A percentile compares a stretch with the other conserved stretches of the same genome.
phyloP scores from a whole-genome alignment of 2,329 filamentous ascomycete genomes.

The Exophiala calicioides region DNA sequence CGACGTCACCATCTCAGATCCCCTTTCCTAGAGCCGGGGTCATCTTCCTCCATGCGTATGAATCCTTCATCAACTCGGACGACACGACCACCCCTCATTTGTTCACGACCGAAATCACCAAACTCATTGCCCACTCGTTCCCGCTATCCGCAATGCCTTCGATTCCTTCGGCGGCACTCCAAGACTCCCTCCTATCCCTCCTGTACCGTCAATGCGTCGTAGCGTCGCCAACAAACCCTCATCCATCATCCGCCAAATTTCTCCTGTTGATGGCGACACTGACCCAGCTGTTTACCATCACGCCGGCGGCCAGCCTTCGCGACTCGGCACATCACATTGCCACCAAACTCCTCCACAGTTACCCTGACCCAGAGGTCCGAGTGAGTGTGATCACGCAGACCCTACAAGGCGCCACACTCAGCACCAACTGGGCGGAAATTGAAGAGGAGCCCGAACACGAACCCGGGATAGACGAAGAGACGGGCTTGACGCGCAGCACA shows the following conservation, averaged over 20 bases:
- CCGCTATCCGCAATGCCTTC: constrained; percentile 22
- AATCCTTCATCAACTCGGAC: constrained; percentile 14
- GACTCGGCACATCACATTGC: constrained; percentile 29
- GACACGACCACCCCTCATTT: constrained; percentile 10
- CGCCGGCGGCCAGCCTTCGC: constrained; percentile 25
- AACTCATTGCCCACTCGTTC: constrained; percentile 23
- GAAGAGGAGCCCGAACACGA: constrained; percentile 18
- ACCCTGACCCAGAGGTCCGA: constrained; percentile 21
- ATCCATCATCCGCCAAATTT: constrained; percentile 23
- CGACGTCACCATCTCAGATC: constrained; percentile 30
- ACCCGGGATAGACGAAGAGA: constrained; percentile 25
- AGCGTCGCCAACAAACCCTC: constrained; percentile 7
- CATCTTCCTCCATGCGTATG: constrained; percentile 24
- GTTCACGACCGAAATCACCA: constrained; percentile 19
- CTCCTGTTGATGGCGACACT: constrained; percentile 26
- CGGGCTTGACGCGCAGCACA: constrained; percentile 23
- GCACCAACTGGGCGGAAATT: constrained; percentile 27
- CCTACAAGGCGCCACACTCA: constrained; percentile 22
- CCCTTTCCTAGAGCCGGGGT: constrained; percentile 29
- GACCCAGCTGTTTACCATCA: constrained; percentile 29
- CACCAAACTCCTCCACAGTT: constrained; percentile 26
- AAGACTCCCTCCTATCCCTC: constrained; percentile 24
- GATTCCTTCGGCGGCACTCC: constrained; percentile 20
- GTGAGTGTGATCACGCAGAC: constrained; percentile 28
- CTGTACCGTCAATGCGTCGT: constrained; percentile 19